Base-by-base conservation (phyloP, 805 yeast species). In the Candida silvicultrix region DNA sequence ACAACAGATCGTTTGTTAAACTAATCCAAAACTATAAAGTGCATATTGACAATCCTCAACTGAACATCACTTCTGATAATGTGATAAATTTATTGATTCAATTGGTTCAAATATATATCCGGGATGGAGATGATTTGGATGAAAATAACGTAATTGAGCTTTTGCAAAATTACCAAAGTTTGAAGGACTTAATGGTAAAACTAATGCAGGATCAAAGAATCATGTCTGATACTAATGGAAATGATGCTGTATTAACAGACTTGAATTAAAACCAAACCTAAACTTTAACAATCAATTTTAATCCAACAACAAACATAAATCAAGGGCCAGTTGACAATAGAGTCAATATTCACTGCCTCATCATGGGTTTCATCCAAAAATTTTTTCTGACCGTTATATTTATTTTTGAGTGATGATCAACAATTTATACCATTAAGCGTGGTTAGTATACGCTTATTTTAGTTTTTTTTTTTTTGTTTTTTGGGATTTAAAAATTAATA, bases 1-100 rank as follows among this genome's bases (percentile, higher is more conserved):
- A 21, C 15, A 48, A 48, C 34, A 29, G 22, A 19, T 37, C 45
- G 1, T 28, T 45, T 5, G 51, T 40, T 2, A 45, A 38, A 37
- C 32, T 48, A 28, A n/a, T 49, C 8, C 53, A 47, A 42, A 15
- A 5, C 2, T 32, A 22, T 21, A 49, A 49, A 42, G 11, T 10
- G 18, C 20, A 14, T 1, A 20, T 16, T 3, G 23, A 36, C 15
- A 7, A 4, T 3, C 14, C 35, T 9, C 2, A 21, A 2, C n/a
- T 21, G 14, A 16, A 20, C 7, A 37, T 18, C 23, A 11, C 23
- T 19, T n/a, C 36, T 6, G 25, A 23, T 23, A 5, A 6, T 40
- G 25, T 49, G 23, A 35, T 38, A 1, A 36, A 22, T 9, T 34
- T 48, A 31, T 23, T 46, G 23, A 41, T 44, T 8, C 42, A 40